Base-by-base conservation (phyloP, 495 filamentous ascomycete genomes). In the Aspergillus taichungensis region DNA sequence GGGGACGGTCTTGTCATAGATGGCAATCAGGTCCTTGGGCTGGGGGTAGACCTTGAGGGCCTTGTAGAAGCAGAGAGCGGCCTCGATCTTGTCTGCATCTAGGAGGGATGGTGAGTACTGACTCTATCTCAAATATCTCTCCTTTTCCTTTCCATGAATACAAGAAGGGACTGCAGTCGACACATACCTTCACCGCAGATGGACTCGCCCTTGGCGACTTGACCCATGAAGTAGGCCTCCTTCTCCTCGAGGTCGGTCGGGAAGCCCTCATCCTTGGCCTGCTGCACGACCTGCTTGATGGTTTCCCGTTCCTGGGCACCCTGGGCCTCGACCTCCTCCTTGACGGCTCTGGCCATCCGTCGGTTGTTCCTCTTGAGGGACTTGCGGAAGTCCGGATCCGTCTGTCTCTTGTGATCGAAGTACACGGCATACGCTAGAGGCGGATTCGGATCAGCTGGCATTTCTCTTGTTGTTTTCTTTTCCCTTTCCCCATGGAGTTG, bases 41-140 rank as follows among this genome's bases (percentile, higher is more conserved):
- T 88, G 82, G 7, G 92, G 92, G 68, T 98, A 98, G 31, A 98
- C 92, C 75, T 97, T 98, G 55, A 98, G 76, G 33, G 92, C 92
- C 75, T 86, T 90, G 79, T 95, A 98, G 70, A 98, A 97, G 66
- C 83, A 84, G 42, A 97, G 73, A 24, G 94, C 90, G 38, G 94
- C 87, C 38, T 96, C 89, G 30, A 94, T 53, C 31, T 78, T 78
- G 54, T 84, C 78, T 46, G 78, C 66, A 49, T 83, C 87, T 92
- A 59, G 50, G 41, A 39, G 34, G 35, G 28, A 29, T 44, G 60
- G 45, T 63, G 56, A 54, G 49, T 47, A 37, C 45, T 34, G 30
- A 18, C 33, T 37, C 18, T 24, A 2, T 24, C 4, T 24, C 18
- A 24, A 24, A 24, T 1, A 24, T 1, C 18, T 24, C n/a, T n/a